Conservation (phyloP, 441 rosid species). For the Brassica balearica region DNA sequence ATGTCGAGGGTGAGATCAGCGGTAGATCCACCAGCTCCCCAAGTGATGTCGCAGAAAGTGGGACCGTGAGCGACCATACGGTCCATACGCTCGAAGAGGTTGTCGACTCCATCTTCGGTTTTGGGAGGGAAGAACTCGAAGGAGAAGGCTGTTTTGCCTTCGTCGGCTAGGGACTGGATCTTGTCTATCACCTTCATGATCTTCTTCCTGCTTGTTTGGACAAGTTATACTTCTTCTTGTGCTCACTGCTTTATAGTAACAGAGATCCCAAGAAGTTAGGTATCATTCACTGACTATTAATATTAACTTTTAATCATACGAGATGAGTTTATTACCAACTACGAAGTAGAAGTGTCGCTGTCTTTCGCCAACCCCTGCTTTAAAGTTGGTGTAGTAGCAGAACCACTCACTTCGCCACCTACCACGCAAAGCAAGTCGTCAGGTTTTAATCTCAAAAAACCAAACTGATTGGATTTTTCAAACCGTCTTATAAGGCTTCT, state of each 20-base stretch:
- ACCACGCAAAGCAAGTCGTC: background rate
- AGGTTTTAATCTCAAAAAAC: background rate
- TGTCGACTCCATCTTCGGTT: constrained; percentile 92
- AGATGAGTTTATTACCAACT: background rate
- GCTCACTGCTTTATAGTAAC: constrained; percentile 39
- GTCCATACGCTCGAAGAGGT: constrained; percentile 92
- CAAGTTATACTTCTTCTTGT: constrained; percentile 1
- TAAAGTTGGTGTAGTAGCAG: background rate
- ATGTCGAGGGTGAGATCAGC: constrained; percentile 89
- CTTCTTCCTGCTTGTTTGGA: background rate
- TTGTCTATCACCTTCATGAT: constrained; percentile 90
- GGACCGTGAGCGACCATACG: constrained; percentile 89
- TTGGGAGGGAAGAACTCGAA: constrained; percentile 97
- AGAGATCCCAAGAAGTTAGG: background rate
- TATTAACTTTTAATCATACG: background rate
- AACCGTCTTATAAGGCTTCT: background rate
- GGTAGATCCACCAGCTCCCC: constrained; percentile 98
- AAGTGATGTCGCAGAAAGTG: constrained; percentile 91
- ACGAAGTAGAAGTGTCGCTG: background rate
- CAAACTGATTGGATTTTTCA: background rate
- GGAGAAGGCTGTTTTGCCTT: constrained; percentile 70
- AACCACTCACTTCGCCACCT: constrained; percentile 5
- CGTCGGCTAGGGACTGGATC: constrained; percentile 48
- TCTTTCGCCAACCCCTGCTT: constrained; percentile 8
- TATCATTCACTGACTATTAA: background rate